phyloP scores from a whole-genome alignment of 192 early-diverging fungal species.

The Coemansia asiatica region DNA sequence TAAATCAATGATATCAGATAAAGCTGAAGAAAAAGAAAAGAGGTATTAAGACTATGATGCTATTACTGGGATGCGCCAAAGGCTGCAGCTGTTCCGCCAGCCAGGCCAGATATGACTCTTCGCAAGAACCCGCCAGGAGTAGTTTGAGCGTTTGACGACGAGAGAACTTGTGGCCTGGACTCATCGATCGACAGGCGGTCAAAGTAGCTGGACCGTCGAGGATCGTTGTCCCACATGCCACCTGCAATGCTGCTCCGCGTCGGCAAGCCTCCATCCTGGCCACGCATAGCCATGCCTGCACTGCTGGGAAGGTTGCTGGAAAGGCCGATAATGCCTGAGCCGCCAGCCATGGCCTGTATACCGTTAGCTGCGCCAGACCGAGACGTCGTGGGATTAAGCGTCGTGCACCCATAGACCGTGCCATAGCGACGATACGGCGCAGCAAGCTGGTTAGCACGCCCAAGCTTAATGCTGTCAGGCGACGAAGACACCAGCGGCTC shows the following conservation, averaged over 20 bases:
- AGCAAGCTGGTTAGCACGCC: constrained; percentile 21
- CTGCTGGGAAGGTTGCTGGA: not conserved
- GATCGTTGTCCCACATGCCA: constrained; percentile 38
- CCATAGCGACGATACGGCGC: constrained; percentile 46
- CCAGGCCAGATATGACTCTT: constrained; percentile 43
- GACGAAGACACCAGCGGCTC: constrained; percentile 18
- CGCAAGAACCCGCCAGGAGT: constrained; percentile 27
- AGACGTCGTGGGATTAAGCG: constrained; percentile 12
- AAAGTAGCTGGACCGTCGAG: constrained; percentile 50
- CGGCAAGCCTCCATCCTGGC: constrained; percentile 20
- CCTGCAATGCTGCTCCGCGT: constrained; percentile 18
- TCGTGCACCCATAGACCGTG: constrained; percentile 44
- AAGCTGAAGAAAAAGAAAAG: no score
- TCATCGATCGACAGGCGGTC: constrained; percentile 49
- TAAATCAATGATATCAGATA: no score
- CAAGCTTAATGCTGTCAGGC: constrained; percentile 11
- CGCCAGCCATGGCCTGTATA: not conserved
- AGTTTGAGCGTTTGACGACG: constrained; percentile 22
- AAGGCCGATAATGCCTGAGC: not conserved
- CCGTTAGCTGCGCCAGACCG: not conserved
- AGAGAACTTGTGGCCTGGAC: constrained; percentile 18
- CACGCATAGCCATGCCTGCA: constrained; percentile 17
- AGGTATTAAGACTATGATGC: not conserved
- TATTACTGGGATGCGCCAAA: constrained; percentile 41
- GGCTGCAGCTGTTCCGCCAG: constrained; percentile 28